phyloP scores from a whole-genome alignment of 768 basidiomycete species.

The Neoboletus brunneissimus region DNA sequence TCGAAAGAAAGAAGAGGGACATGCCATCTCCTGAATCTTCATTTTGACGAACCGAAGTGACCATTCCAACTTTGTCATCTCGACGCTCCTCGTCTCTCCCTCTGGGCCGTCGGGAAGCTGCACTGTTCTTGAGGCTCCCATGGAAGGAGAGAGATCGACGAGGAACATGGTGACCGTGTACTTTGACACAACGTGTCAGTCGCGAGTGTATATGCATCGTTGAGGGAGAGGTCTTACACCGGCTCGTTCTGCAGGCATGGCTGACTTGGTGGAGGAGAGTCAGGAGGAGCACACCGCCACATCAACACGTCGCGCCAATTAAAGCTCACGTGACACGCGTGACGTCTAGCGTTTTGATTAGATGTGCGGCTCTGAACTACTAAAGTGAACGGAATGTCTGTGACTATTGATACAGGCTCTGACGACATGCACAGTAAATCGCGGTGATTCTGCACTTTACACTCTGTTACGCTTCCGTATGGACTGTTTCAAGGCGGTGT shows the following conservation, averaged over 20 bases:
- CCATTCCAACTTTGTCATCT: constrained; percentile 80
- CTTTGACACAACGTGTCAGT: constrained; percentile 38
- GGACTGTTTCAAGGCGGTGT: constrained; percentile 44
- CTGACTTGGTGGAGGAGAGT: constrained; percentile 20
- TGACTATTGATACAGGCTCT: constrained; percentile 12
- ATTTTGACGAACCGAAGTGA: constrained; percentile 83
- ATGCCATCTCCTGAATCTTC: constrained; percentile 89
- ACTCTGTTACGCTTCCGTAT: constrained; percentile 59
- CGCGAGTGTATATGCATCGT: no score
- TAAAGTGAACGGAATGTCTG: not conserved
- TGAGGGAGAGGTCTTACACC: constrained; percentile 50
- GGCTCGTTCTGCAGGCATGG: constrained; percentile 76
- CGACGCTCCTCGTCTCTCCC: constrained; percentile 47
- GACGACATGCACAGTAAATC: not conserved
- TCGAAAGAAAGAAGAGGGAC: constrained; percentile 2
- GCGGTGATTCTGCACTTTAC: constrained; percentile 19
- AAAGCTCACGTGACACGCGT: constrained; percentile 32
- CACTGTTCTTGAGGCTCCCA: constrained; percentile 64
- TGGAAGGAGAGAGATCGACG: constrained; percentile 83
- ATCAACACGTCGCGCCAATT: constrained; percentile 25
- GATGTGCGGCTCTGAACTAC: not conserved
- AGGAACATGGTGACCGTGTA: constrained; percentile 88
- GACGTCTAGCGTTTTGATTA: not conserved
- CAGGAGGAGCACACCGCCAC: constrained; percentile 18
- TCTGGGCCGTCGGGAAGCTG: constrained; percentile 51